Conservation (phyloP, 2,329 filamentous ascomycete species). For the Colletotrichum lentis region DNA sequence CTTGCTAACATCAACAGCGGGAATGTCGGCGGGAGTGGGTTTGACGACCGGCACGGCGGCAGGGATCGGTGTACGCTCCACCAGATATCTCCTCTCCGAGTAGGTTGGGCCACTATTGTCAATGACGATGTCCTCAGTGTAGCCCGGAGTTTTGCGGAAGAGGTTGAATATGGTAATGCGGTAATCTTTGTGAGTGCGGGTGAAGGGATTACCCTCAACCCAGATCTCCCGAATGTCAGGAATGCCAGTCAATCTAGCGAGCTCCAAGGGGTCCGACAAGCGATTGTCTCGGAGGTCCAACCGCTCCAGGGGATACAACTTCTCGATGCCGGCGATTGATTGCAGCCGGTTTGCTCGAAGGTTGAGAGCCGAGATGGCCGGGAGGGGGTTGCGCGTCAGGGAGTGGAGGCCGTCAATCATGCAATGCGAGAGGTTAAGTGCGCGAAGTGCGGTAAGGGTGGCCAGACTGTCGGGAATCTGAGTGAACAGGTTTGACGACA, state of each 20-base stretch:
- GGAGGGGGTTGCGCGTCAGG: constrained; percentile 82
- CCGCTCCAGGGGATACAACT: constrained; percentile 85
- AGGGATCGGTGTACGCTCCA: constrained; percentile 81
- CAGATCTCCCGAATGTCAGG: constrained; percentile 93
- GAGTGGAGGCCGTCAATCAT: constrained; percentile 97
- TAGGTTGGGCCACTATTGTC: constrained; percentile 86
- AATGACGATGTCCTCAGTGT: constrained; percentile 88
- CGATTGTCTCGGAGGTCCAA: constrained; percentile 91
- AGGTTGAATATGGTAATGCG: constrained; percentile 94
- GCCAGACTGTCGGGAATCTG: constrained; percentile 93
- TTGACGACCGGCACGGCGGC: constrained; percentile 81
- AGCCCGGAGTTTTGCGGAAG: constrained; percentile 88
- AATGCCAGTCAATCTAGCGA: constrained; percentile 87
- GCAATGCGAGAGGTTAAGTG: constrained; percentile 92
- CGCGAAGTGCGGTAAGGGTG: constrained; percentile 84
- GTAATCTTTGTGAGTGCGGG: constrained; percentile 84
- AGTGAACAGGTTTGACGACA: constrained; percentile 92
- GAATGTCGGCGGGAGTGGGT: constrained; percentile 68
- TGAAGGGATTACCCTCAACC: constrained; percentile 91
- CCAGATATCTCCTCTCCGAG: constrained; percentile 81
- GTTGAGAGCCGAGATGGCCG: constrained; percentile 92
- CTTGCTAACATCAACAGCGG: constrained; percentile 73
- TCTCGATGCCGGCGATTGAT: constrained; percentile 89
- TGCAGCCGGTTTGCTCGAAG: constrained; percentile 86
- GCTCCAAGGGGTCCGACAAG: constrained; percentile 87